Conservation (phyloP, 306 rosid species). For the Calophaca sinica region DNA sequence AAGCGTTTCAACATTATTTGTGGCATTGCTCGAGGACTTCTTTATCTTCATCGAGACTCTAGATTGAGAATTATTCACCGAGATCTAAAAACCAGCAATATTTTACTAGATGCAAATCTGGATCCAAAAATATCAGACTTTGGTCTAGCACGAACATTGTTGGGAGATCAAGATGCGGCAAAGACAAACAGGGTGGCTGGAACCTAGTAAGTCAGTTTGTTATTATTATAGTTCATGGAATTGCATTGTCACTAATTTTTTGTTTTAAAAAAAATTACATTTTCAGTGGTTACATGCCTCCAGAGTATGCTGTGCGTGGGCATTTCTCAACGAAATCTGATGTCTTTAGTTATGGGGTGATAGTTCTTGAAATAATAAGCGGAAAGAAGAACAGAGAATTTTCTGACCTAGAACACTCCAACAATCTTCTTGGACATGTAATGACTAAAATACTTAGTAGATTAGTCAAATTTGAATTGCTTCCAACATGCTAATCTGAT, state of each 20-base stretch:
- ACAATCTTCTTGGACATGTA: no score
- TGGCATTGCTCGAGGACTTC: slow-evolving; percentile 42
- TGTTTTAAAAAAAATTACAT: no score
- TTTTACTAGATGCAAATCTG: slow-evolving; percentile 55
- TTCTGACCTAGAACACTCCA: background rate
- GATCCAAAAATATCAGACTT: slow-evolving; percentile 64
- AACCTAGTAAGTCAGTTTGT: slow-evolving; percentile 56
- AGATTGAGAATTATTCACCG: slow-evolving; percentile 56
- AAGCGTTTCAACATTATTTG: slow-evolving; percentile 7
- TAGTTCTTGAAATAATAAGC: slow-evolving; percentile 56
- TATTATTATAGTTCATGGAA: background rate
- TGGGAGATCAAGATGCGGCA: slow-evolving; percentile 54
- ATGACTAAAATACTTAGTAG: no score
- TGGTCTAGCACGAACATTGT: slow-evolving; percentile 58
- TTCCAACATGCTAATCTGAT: no score
- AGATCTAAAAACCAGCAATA: slow-evolving; percentile 61
- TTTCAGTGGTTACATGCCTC: slow-evolving; percentile 64
- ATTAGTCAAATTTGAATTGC: no score
- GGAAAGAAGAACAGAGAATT: slow-evolving; percentile 62
- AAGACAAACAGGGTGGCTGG: slow-evolving; percentile 60
- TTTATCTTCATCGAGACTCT: slow-evolving; percentile 45
- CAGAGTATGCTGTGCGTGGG: slow-evolving; percentile 55
- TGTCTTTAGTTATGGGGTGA: slow-evolving; percentile 57
- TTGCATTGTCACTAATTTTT: background rate
- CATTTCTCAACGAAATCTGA: slow-evolving; percentile 54